Evolutionary conservation across 2,329 filamentous ascomycete genomes (phyloP), one percentile per base, ranked within the genome.

Genomic region (Aspergillus transmontanensis): DNA sequence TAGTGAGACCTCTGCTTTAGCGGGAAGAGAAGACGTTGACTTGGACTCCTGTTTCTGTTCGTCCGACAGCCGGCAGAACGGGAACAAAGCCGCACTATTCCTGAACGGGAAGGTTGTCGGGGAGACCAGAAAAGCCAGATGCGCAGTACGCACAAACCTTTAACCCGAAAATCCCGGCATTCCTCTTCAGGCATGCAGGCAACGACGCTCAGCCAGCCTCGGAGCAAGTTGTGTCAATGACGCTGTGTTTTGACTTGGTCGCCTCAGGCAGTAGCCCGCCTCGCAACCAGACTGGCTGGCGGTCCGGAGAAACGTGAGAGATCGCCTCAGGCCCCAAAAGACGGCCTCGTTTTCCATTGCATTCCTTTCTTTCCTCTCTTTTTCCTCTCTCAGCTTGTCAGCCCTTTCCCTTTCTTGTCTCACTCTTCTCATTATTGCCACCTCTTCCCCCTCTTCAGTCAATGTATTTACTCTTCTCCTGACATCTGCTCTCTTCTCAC

Each of bases 291-390:
- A 67, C 65, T 67, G 63, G 64, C 60, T 63, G 60, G 56, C 61
- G 65, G 66, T 61, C 63, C 68, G 68, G 64, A 69, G 68, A 69
- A 72, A 72, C 68, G 60, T 67, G 61, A 68, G 28, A 19, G 63
- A 66, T 67, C 64, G 67, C 68, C 66, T 71, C 66, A 69, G 68
- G 69, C 69, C 68, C 57, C 65, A 64, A 63, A 63, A 64, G 69
- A 71, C 69, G 66, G 69, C 72, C 71, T 75, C 71, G 73, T 73
- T 76, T 77, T 78, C 72, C 72, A 73, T 75, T 74, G 73, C 76
- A 76, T 76, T 77, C 74, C 73, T 71, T 69, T 69, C 67, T 67
- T 69, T 70, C 72, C 67, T 70, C 66, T 65, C 67, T 70, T 56
- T 68, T 59, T 66, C 54, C 64, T 70, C 59, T 61, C 66, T 53